Conservation (phyloP, 129 eudicot species). For the Lactuca sativa region DNA sequence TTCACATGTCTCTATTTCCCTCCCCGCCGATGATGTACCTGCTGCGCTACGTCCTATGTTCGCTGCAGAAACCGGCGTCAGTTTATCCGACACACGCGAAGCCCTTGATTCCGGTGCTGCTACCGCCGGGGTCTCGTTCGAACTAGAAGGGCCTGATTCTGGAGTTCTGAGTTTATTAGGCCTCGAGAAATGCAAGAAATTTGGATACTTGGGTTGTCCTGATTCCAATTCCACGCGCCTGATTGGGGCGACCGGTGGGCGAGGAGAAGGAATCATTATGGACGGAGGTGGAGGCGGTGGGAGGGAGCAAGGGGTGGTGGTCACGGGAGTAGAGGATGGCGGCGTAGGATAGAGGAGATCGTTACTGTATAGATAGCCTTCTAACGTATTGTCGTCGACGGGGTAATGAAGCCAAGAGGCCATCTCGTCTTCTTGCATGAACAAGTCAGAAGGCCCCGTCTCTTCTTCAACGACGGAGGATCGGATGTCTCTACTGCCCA, state of each 20-base stretch:
- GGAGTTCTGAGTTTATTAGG: constrained; percentile 13
- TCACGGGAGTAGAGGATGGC: constrained; percentile 8
- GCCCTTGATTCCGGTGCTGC: constrained; percentile 27
- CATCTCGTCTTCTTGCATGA: constrained; percentile 70
- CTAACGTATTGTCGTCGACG: constrained; percentile 51
- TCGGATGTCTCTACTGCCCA: constrained; percentile 31
- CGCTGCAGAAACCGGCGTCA: background rate
- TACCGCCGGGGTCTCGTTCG: constrained; percentile 30
- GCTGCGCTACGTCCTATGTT: background rate
- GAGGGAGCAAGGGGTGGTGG: background rate
- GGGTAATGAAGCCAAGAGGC: constrained; percentile 66
- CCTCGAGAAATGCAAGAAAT: constrained; percentile 47
- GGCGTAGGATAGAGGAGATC: constrained; percentile 40
- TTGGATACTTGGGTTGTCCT: constrained; percentile 21
- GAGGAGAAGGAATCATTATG: constrained; percentile 21
- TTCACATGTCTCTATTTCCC: constrained; percentile 22
- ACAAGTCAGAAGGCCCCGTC: constrained; percentile 29
- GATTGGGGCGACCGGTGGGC: constrained; percentile 39
- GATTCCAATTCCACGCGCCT: constrained; percentile 15
- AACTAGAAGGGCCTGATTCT: constrained; percentile 22
- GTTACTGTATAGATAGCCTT: constrained; percentile 41
- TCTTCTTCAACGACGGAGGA: constrained; percentile 21
- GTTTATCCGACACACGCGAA: constrained; percentile 28
- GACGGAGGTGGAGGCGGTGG: constrained; percentile 32
- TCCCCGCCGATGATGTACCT: background rate